phyloP scores from a whole-genome alignment of 1,284 basidiomycete genomes.

The Butyriboletus appendiculatus region DNA sequence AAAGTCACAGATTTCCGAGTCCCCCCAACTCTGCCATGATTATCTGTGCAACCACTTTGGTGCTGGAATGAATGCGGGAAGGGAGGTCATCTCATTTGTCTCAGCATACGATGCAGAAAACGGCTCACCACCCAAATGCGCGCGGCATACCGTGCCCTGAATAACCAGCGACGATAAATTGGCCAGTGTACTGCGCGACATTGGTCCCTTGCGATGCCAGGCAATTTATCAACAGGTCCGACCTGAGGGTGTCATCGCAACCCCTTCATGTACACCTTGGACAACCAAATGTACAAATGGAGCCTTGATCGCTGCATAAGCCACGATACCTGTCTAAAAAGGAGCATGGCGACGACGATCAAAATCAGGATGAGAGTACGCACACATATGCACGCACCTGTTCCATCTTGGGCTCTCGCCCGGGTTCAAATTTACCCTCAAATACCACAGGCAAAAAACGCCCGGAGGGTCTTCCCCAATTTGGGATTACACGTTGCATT shows the following conservation, averaged over 20 bases:
- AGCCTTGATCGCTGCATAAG: constrained; percentile 61
- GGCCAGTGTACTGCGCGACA: constrained; percentile 44
- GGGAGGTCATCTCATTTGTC: too few relatives aligned
- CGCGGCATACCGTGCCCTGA: constrained; percentile 83
- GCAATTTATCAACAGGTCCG: constrained; percentile 53
- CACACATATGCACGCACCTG: constrained; percentile 51
- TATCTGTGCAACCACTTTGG: constrained; percentile 67
- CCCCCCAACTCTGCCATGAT: constrained; percentile 55
- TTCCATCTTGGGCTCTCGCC: constrained; percentile 63
- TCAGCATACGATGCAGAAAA: background rate
- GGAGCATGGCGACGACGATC: background rate
- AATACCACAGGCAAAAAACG: constrained; percentile 66
- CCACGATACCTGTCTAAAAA: constrained; percentile 80
- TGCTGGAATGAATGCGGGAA: constrained; percentile 47
- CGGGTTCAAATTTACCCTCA: constrained; percentile 50
- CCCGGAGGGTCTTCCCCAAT: constrained; percentile 52
- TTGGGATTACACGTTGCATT: constrained; percentile 55
- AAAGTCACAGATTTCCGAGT: too few relatives aligned
- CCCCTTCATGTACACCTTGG: background rate
- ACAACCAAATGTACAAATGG: constrained; percentile 59
- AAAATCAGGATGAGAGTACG: background rate
- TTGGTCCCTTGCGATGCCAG: constrained; percentile 15
- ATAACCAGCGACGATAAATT: constrained; percentile 77
- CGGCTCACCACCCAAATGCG: constrained; percentile 56
- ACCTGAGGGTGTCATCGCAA: constrained; percentile 44